Evolutionary conservation across 2,329 filamentous ascomycete species (phyloP), one percentile per base, ranked within the genome.

Genomic region (Xylaria arbuscula): DNA sequence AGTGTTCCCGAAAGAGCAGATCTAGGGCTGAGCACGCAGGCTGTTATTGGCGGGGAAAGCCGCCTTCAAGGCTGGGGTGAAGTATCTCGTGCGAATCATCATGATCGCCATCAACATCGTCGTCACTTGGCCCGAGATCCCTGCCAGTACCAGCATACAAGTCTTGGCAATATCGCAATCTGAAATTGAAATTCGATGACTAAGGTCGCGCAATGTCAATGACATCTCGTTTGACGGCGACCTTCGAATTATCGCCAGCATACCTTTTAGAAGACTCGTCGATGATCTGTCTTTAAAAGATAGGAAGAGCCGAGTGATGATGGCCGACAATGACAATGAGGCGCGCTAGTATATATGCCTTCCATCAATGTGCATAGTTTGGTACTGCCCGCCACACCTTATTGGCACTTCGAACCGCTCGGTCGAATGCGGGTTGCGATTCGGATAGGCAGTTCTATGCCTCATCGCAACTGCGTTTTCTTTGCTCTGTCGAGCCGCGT

Each of bases 1-100:
- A 58, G 68, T 72, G 69, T 62, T 63, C 53, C 51, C 51, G 11
- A 67, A 64, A 64, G 60, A 62, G 64, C 54, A 67, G 51, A 66
- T 65, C 59, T 56, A 64, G 68, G 65, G 66, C 68, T 72, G 68
- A 72, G 57, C 60, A 42, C 38, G 45, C 40, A 50, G 32, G 24
- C 42, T 59, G 60, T 47, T 45, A 67, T 70, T 72, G 70, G 68
- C 38, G 28, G 48, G 42, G 55, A 17, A 22, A 48, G 45, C 62
- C 51, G 45, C 62, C 45, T 47, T 67, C 48, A 28, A 60, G 45
- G 55, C 64, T 64, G 58, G 47, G 66, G 58, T 66, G 61, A 56
- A 64, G 40, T 67, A 50, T 64, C 38, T 59, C 47, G n/a, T 47
- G 40, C 40, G 9, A 32, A 61, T 51, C 34, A 58, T 70, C 19